phyloP scores from a whole-genome alignment of 2,329 filamentous ascomycete species.

The Ophiostoma ulmi region DNA sequence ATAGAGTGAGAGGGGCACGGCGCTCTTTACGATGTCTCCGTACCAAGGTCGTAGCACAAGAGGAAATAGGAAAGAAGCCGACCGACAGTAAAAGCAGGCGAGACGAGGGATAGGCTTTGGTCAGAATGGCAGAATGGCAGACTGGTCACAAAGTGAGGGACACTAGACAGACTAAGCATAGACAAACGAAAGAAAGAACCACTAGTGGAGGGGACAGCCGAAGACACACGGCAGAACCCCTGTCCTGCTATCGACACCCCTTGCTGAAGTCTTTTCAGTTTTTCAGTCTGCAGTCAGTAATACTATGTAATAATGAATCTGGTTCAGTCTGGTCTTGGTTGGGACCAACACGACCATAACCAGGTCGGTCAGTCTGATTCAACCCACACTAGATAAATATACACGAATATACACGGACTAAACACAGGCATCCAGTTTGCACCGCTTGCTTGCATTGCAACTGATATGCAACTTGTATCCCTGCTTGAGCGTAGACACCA shows the following conservation, averaged over 20 bases:
- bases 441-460: background rate
- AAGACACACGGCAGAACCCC: conserved; percentile 10
- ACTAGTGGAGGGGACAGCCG: conserved; percentile 14
- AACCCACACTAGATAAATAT: background rate
- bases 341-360: background rate
- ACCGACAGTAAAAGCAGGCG: background rate
- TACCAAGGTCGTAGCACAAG: background rate
- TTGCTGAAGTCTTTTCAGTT: too few relatives aligned
- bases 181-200: background rate
- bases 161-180: background rate
- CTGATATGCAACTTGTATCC: background rate
- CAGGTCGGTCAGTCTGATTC: background rate
- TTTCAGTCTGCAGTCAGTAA: too few relatives aligned
- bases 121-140: background rate
- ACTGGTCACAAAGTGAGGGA: background rate
- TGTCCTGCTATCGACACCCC: conserved; percentile 1
- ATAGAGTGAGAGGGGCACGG: background rate
- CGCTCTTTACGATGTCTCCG: background rate
- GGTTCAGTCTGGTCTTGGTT: conserved; percentile 1
- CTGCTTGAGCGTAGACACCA: background rate
- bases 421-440: background rate
- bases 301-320: background rate
- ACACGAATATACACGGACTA: background rate
- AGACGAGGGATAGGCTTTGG: background rate
- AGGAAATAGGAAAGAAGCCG: conserved; percentile 12